Percentiles rank a stretch among this genome's conserved stretches.
Evolutionary conservation across 208 protist species (phyloP).

Genomic region (Trypanosoma scelopori): DNA sequence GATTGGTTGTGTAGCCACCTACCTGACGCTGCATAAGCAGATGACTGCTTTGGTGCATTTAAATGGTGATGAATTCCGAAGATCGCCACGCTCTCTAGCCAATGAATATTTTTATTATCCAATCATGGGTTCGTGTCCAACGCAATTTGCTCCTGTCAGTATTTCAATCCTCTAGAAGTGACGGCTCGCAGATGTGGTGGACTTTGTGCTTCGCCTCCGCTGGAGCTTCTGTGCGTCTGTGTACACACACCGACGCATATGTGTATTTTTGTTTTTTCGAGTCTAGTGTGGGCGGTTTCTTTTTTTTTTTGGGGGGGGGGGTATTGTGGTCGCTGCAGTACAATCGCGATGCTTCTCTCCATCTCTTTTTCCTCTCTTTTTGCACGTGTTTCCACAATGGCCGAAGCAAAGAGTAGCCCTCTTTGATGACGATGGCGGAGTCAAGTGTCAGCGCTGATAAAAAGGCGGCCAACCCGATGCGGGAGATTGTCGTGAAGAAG

Average conservation of each 20-base stretch:
- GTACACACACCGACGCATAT: no score
- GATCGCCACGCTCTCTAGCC: no score
- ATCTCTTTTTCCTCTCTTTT: slow-evolving; percentile 19
- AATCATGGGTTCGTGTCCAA: background rate
- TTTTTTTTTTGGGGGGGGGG: background rate
- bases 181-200: no score
- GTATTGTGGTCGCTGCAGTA: no score
- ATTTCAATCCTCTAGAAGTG: no score
- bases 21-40: slow-evolving; percentile 29
- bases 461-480: slow-evolving; percentile 96
- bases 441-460: slow-evolving; percentile 48
- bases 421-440: slow-evolving; percentile 19
- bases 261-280: slow-evolving; percentile 1
- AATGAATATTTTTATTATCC: background rate
- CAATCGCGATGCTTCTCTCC: no score
- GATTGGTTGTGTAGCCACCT: slow-evolving; percentile 94
- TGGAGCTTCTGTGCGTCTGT: no score
- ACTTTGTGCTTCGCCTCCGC: no score
- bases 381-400: slow-evolving; percentile 4
- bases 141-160: background rate
- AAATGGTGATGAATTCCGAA: no score
- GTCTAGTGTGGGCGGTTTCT: background rate
- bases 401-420: slow-evolving; percentile 19
- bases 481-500: slow-evolving; percentile 98
- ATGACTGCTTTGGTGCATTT: no score